phyloP scores from a whole-genome alignment of 1,284 basidiomycete genomes.

The Cyathus olla region DNA sequence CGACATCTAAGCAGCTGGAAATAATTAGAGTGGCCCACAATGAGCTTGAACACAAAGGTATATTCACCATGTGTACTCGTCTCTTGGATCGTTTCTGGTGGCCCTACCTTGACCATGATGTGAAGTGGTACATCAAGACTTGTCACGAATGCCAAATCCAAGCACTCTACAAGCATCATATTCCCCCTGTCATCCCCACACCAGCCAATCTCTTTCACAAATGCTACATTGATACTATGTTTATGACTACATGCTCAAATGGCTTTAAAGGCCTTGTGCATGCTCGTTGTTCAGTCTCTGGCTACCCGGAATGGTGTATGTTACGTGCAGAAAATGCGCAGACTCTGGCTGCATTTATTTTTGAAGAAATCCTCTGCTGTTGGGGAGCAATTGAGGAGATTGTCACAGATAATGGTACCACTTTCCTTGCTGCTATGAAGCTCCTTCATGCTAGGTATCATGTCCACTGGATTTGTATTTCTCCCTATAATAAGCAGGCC shows the following conservation, averaged over 20 bases:
- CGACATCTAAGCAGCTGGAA: constrained; percentile 9
- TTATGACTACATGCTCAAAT: constrained; percentile 24
- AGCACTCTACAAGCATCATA: constrained; percentile 20
- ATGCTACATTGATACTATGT: constrained; percentile 41
- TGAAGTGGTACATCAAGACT: constrained; percentile 39
- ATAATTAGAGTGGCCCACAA: constrained; percentile 8
- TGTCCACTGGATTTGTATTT: no score
- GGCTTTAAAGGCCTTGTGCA: constrained; percentile 37
- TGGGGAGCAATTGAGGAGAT: no score
- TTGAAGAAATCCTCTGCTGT: background rate
- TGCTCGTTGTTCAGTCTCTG: constrained; percentile 34
- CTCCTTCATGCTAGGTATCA: no score
- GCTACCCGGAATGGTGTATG: constrained; percentile 35
- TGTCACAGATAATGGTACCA: no score
- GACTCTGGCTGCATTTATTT: constrained; percentile 37
- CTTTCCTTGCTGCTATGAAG: no score
- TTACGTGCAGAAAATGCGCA: constrained; percentile 26
- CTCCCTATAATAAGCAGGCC: no score
- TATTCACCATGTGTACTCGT: constrained; percentile 13
- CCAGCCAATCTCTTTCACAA: constrained; percentile 40
- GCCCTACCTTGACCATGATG: constrained; percentile 32
- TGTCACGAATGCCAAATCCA: constrained; percentile 49
- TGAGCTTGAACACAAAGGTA: constrained; percentile 30
- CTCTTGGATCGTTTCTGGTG: constrained; percentile 39
- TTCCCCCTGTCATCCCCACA: constrained; percentile 40